Evolutionary conservation across 2,329 filamentous ascomycete species (phyloP), one percentile per base, ranked within the genome.

Genomic region (Parascedosporium putredinis): DNA sequence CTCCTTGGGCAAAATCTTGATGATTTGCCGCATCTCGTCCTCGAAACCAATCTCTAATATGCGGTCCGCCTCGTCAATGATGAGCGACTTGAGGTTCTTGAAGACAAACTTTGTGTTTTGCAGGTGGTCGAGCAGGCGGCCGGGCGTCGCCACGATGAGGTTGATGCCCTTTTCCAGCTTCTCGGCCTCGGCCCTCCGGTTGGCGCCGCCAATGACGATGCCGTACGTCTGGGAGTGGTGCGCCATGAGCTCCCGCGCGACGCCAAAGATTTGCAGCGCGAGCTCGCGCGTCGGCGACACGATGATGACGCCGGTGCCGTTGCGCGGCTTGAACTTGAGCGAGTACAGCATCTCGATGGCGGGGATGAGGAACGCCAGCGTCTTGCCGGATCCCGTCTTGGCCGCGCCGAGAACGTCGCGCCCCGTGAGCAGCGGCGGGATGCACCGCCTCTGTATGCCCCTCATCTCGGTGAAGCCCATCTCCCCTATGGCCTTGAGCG

Each of bases 401-500:
- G 93, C 93, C 27, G 91, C 91, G 59, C 93, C 93, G 42, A 98
- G 78, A 20, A 97, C 87, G 69, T 97, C 91, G 62, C 86, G 83
- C 55, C 93, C 93, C 38, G 90, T 88, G 52, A 97, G 74, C 44
- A 94, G 73, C 18, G 90, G 89, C 4, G 91, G 90, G 50, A 97
- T 95, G 10, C 84, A 85, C 47, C 86, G 78, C 58, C 81, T 79
- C 67, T 97, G 93, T 57, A 97, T 96, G 64, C 93, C 87, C 1
- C 93, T 97, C 90, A 98, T 96, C 45, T 77, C 90, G 61, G 86
- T 83, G 64, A 97, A 96, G 12, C 86, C 86, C 91, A 98, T 97
- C 55, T 86, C 87, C 51, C 83, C 62, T 58, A 96, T 89, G 7
- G 89, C 90, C 69, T 85, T 81, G 76, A 90, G 85, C 0, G 89